Conservation (phyloP, 768 basidiomycete species). For the Phaeotremella skinneri region DNA sequence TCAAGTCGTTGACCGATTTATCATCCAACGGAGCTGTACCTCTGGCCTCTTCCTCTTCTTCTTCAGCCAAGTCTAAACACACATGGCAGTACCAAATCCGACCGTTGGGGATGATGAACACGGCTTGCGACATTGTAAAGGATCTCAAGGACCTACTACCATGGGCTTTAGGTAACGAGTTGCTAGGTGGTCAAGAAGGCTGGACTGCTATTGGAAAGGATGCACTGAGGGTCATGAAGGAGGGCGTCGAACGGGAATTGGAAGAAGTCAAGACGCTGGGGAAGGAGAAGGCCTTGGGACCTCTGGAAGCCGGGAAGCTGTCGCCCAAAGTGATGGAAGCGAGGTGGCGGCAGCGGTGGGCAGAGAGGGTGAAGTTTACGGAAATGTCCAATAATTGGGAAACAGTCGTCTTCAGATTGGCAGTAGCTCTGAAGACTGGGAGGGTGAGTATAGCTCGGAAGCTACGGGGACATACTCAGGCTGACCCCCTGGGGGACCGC, state of each 20-base stretch:
- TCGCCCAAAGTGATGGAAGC: neutral
- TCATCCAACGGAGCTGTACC: conserved; percentile 10
- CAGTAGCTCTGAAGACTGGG: conserved; percentile 33
- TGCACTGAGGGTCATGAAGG: conserved; percentile 18
- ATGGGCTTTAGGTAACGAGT: conserved; percentile 34
- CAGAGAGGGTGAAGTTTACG: conserved; percentile 20
- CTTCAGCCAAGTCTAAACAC: conserved; percentile 15
- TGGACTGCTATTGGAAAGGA: conserved; percentile 34
- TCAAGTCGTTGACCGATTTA: conserved; percentile 4
- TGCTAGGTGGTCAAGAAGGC: conserved; percentile 32
- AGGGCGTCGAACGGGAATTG: conserved; percentile 21
- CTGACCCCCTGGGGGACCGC: neutral
- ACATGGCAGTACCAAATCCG: conserved; percentile 34
- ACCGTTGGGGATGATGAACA: conserved; percentile 36
- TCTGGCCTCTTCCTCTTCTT: conserved; percentile 15
- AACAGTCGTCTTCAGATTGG: conserved; percentile 22
- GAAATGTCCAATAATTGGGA: conserved; percentile 33
- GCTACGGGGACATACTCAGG: neutral
- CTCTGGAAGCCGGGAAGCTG: conserved; percentile 2
- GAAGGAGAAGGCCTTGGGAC: conserved; percentile 3
- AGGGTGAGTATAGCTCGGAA: too few species aligned
- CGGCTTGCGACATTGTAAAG: conserved; percentile 22
- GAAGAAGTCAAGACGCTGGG: conserved; percentile 8
- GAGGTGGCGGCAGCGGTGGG: conserved; percentile 33
- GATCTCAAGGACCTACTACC: conserved; percentile 32